These are phyloP conservation scores for Hypocreales sp. DNA, from an alignment of 2,329 filamentous ascomycete species.

Conservation along the genomic window DNA sequence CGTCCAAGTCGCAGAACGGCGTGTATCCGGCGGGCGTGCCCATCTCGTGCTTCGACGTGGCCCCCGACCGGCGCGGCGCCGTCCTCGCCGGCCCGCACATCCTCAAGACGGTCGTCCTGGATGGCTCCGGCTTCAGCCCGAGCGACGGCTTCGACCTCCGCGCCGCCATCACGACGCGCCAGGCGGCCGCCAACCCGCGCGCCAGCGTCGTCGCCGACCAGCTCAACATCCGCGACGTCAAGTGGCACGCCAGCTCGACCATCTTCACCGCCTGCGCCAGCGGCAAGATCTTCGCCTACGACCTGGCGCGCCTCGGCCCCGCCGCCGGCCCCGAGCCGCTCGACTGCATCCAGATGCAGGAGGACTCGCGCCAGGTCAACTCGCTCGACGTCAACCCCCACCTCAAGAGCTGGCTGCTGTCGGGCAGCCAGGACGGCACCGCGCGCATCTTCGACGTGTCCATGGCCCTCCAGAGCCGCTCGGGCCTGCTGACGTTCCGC, in stretches of 20 bases:
- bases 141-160: conserved; percentile 43
- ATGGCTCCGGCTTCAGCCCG: conserved; percentile 29
- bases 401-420: conserved; percentile 38
- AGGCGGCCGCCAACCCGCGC: conserved; percentile 23
- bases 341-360: conserved; percentile 40
- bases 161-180: conserved; percentile 35
- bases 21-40: conserved; percentile 34
- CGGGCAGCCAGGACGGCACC: conserved; percentile 48
- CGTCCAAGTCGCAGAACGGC: conserved; percentile 39
- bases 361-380: conserved; percentile 49
- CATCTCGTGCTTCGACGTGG: conserved; percentile 41
- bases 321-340: conserved; percentile 28
- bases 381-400: conserved; percentile 48
- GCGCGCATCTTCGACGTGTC: conserved; percentile 46
- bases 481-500: conserved; percentile 32
- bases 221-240: conserved; percentile 47
- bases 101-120: conserved; percentile 43
- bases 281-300: conserved; percentile 50
- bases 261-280: conserved; percentile 49
- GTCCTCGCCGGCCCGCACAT: conserved; percentile 43
- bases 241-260: conserved; percentile 37
- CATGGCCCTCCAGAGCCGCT: conserved; percentile 28
- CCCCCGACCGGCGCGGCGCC: conserved; percentile 37
- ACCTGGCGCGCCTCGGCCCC: conserved; percentile 33
- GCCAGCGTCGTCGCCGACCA: conserved; percentile 33